Percentiles rank a stretch among this genome's conserved stretches.
phyloP scores from a whole-genome alignment of 176 grass and related monocot genomes.

The Microstegium vimineum region DNA sequence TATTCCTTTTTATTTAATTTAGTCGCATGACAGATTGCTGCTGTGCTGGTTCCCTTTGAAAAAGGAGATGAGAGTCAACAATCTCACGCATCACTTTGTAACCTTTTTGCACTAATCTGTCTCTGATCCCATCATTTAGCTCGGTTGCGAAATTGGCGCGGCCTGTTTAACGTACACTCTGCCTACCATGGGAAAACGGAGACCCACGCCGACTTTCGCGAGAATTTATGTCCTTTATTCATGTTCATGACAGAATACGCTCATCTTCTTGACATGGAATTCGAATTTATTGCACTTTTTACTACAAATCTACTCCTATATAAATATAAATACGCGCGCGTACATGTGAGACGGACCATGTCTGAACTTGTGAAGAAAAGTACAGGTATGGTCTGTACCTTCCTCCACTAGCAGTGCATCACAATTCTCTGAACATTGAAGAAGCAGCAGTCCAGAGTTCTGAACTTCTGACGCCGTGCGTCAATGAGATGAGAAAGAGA shows the following conservation, averaged over 20 bases:
- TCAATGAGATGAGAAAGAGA: too few relatives aligned
- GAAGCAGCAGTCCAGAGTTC: background rate
- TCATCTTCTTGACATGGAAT: background rate
- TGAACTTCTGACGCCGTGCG: too few relatives aligned
- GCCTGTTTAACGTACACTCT: background rate
- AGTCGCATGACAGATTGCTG: too few relatives aligned
- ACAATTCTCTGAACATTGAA: background rate
- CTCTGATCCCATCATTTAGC: background rate
- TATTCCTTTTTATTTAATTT: background rate
- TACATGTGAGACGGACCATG: too few relatives aligned
- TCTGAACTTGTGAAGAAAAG: background rate
- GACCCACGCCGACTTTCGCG: background rate
- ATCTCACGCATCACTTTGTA: background rate
- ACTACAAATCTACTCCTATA: background rate
- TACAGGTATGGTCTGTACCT: background rate
- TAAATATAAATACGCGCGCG: background rate
- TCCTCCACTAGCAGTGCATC: background rate
- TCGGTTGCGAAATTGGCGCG: background rate
- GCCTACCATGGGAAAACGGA: background rate
- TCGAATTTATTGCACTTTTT: background rate
- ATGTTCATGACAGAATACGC: background rate
- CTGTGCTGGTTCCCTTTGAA: background rate
- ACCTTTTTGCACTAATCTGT: background rate
- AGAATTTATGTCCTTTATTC: background rate
- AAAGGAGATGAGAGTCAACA: background rate